Conservation (phyloP, 805 yeast species). For the Metschnikowia continentalis region DNA sequence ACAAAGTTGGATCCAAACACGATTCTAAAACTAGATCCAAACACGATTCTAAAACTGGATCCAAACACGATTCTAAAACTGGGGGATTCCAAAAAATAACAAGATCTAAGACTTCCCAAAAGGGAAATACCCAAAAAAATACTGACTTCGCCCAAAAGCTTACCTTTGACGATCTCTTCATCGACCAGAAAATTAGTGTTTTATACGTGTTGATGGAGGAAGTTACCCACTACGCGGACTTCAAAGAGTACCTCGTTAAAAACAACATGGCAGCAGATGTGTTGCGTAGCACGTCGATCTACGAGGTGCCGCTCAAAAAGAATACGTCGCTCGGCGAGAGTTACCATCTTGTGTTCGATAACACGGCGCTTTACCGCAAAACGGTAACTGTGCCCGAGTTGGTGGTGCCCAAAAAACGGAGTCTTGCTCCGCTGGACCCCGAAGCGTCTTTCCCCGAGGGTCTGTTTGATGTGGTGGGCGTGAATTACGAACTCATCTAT, state of each 20-base stretch:
- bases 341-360: conserved; percentile 43
- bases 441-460: conserved; percentile 23
- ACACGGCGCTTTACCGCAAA: conserved; percentile 48
- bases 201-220: conserved; percentile 42
- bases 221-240: conserved; percentile 40
- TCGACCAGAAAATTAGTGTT: conserved; percentile 48
- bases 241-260: conserved; percentile 47
- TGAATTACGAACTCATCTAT: conserved; percentile 29
- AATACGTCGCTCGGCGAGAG: conserved; percentile 22
- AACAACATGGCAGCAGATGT: conserved; percentile 21
- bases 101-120: too few relatives aligned
- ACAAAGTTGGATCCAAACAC: too few relatives aligned
- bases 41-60: too few relatives aligned
- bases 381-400: conserved; percentile 23
- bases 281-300: conserved; percentile 20
- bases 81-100: too few relatives aligned
- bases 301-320: conserved; percentile 2
- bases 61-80: too few relatives aligned
- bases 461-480: conserved; percentile 28
- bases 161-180: conserved; percentile 35
- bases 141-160: neutral
- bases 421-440: conserved; percentile 31
- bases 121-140: neutral
- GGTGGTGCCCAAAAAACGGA: conserved; percentile 33
- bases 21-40: too few relatives aligned